Conservation (phyloP, 345 rosid genomes). For the Cardamine occulta region DNA sequence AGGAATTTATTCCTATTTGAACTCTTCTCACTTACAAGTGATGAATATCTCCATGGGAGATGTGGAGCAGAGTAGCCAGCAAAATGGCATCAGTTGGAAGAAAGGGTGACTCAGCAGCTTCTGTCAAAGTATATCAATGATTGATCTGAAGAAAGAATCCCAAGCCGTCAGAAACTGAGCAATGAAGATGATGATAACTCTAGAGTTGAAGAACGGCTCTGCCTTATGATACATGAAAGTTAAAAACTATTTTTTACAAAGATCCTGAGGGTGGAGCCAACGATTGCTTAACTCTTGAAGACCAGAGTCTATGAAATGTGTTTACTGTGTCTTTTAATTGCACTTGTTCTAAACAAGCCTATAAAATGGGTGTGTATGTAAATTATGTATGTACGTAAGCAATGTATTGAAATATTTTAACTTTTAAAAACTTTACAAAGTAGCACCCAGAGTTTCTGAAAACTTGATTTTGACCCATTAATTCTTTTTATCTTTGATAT, state of each 20-base stretch:
- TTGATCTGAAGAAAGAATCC: background rate
- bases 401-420: background rate
- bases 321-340: background rate
- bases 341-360: background rate
- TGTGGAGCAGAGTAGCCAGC: background rate
- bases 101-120: background rate
- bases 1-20: background rate
- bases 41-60: slow-evolving; percentile 1
- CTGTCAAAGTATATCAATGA: background rate
- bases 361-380: background rate
- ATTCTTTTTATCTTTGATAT: background rate
- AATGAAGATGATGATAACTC: background rate
- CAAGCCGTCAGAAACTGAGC: background rate
- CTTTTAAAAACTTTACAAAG: background rate
- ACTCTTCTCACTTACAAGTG: background rate
- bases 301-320: background rate
- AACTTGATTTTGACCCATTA: background rate
- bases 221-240: background rate
- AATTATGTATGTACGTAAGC: background rate
- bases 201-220: background rate
- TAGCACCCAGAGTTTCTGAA: background rate
- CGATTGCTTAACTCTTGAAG: background rate
- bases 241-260: background rate
- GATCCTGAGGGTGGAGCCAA: background rate
- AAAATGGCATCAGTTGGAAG: background rate